These are phyloP conservation scores for Calonectria multiphialidica DNA, from an alignment of 2,329 filamentous ascomycete species.

Conservation along the genomic window DNA sequence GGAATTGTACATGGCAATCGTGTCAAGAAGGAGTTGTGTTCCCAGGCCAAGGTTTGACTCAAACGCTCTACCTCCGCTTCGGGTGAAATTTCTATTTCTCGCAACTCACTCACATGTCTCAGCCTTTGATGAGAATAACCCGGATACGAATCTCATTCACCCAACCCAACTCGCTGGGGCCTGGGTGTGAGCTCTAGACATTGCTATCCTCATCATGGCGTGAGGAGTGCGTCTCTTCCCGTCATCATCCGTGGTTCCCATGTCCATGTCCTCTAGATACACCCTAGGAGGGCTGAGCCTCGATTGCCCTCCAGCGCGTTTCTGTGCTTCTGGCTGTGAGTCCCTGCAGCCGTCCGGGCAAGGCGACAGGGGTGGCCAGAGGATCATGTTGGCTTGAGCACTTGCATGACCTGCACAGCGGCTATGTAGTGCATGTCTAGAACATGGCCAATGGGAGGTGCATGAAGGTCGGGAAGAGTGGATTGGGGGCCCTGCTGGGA, in stretches of 20 bases:
- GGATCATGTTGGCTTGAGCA: slow-evolving; percentile 51
- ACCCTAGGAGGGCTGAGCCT: slow-evolving; percentile 38
- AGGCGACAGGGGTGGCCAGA: slow-evolving; percentile 40
- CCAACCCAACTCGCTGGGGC: slow-evolving; percentile 21
- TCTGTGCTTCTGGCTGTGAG: slow-evolving; percentile 26
- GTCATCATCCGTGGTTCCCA: slow-evolving; percentile 37
- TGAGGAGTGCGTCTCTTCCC: slow-evolving; percentile 36
- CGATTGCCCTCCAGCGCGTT: slow-evolving; percentile 32
- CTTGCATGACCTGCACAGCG: slow-evolving; percentile 57
- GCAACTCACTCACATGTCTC: slow-evolving; percentile 21
- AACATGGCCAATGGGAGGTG: slow-evolving; percentile 48
- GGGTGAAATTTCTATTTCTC: slow-evolving; percentile 12
- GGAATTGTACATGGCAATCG: neutral
- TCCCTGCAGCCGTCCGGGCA: slow-evolving; percentile 47
- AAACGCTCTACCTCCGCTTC: slow-evolving; percentile 5
- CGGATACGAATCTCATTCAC: slow-evolving; percentile 25
- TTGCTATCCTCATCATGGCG: slow-evolving; percentile 29
- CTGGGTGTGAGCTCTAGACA: slow-evolving; percentile 14
- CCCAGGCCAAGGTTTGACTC: slow-evolving; percentile 2
- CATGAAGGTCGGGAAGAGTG: slow-evolving; percentile 39
- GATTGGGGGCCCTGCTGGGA: slow-evolving; percentile 43
- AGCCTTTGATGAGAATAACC: slow-evolving; percentile 20
- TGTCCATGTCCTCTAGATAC: slow-evolving; percentile 38
- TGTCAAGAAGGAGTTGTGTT: neutral
- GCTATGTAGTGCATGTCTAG: slow-evolving; percentile 53